phyloP scores from a whole-genome alignment of 768 basidiomycete genomes.

The Suillus luteus region DNA sequence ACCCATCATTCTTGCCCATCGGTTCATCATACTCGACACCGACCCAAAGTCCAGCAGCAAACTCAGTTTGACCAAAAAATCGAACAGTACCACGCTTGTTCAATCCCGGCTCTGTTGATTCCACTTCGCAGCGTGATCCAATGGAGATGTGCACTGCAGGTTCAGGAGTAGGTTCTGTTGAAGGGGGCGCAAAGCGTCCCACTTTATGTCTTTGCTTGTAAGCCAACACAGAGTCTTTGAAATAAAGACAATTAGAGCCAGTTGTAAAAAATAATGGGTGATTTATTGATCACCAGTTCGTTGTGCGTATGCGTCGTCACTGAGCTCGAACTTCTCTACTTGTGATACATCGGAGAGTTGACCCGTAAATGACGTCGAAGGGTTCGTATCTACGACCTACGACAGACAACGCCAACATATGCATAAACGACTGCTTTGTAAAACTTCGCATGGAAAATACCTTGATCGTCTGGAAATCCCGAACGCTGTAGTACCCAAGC shows the following conservation, averaged over 20 bases:
- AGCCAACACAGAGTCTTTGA: slow-evolving; percentile 80
- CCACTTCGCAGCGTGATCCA: slow-evolving; percentile 83
- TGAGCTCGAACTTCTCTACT: slow-evolving; percentile 93
- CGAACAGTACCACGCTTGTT: slow-evolving; percentile 81
- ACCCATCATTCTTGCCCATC: slow-evolving; percentile 92
- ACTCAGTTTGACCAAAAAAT: slow-evolving; percentile 82
- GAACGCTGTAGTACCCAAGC: slow-evolving; percentile 73
- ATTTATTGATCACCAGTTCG: slow-evolving; percentile 59
- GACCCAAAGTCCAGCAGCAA: slow-evolving; percentile 77
- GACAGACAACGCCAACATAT: slow-evolving; percentile 2
- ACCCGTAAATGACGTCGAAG: slow-evolving; percentile 73
- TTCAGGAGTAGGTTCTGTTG: slow-evolving; percentile 34
- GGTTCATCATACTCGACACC: slow-evolving; percentile 97
- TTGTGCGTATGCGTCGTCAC: slow-evolving; percentile 76
- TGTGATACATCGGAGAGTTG: slow-evolving; percentile 82
- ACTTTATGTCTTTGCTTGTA: slow-evolving; percentile 88
- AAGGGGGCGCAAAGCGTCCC: slow-evolving; percentile 78
- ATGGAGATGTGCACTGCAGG: slow-evolving; percentile 52
- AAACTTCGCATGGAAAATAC: slow-evolving; percentile 38
- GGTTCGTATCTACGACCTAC: slow-evolving; percentile 77
- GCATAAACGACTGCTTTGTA: slow-evolving; percentile 1
- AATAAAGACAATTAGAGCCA: slow-evolving; percentile 11
- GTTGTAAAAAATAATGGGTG: not conserved
- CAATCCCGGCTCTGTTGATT: slow-evolving; percentile 65
- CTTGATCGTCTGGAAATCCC: slow-evolving; percentile 80